phyloP scores from a whole-genome alignment of 768 basidiomycete genomes.

The Ramaria sp. region DNA sequence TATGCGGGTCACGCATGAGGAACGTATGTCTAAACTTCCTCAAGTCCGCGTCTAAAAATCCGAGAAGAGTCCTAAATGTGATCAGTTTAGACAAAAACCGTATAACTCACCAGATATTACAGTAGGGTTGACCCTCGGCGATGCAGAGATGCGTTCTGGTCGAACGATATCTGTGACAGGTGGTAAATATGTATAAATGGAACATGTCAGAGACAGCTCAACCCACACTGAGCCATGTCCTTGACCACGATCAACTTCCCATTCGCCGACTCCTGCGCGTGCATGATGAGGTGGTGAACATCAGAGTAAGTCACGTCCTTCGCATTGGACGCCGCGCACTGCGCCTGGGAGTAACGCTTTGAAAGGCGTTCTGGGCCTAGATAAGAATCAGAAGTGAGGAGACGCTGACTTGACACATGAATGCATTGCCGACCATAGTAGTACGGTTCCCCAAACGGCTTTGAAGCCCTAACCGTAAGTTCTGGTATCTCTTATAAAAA shows the following conservation, averaged over 20 bases:
- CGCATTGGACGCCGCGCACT: not conserved
- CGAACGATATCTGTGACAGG: not conserved
- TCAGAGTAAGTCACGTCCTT: not conserved
- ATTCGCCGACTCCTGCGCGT: not conserved
- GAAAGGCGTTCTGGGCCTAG: slow-evolving; percentile 2
- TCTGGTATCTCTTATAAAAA: not conserved
- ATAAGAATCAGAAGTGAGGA: not conserved
- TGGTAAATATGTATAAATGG: not conserved
- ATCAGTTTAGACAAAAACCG: not conserved
- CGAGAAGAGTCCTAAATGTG: not conserved
- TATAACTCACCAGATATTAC: not conserved
- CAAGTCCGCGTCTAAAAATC: not conserved
- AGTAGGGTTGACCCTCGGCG: not conserved
- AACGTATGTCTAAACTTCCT: slow-evolving; percentile 3
- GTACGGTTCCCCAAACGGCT: not conserved
- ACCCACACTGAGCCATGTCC: slow-evolving; percentile 1
- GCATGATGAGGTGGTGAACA: not conserved
- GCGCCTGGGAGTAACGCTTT: not conserved
- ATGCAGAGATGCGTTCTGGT: not conserved
- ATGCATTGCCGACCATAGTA: not conserved
- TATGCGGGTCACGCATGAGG: not conserved
- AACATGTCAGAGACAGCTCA: not conserved
- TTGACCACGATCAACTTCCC: not conserved
- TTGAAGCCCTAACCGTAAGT: not conserved
- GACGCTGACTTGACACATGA: not conserved